Evolutionary conservation across 73 alveolate genomes (phyloP), one percentile per base, ranked within the genome.

Genomic region (Breviolum minutum): DNA sequence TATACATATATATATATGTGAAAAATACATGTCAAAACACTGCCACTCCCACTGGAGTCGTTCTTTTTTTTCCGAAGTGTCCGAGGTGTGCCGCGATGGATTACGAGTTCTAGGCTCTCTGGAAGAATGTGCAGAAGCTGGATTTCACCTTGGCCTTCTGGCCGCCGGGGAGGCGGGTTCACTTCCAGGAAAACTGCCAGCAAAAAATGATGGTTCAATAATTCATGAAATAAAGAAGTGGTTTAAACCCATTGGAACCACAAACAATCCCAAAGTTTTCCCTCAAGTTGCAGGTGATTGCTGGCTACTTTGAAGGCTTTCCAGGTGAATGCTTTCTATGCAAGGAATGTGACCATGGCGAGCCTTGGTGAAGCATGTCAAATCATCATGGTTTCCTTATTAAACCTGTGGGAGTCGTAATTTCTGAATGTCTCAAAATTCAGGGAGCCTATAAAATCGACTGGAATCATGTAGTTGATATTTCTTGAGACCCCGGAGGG

Each of bases 291-390:
- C 54, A 83, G 92, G 96, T 63, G 17, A 26, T 71, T 26, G 30
- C 9, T 5, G 96, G 86, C 74, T 19, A 48, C 63, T 90, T 90
- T 30, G 63, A 48, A 13, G 96, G 96, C 54, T 90, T 26, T 20
- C 96, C 96, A 27, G 88, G 71, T 63, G 54, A 40, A 27, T 90
- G 96, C 63, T 90, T 90, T 62, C 29, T 90, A 14, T 90, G 96
- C 32, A 73, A 14, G 63, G 87, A 90, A 27, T 90, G 96, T 32
- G 96, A 90, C 74, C 20, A 69, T 6, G 96, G 96, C 30, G 96
- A 40, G 62, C 63, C 87, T 69, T n/a, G 94, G 54, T 40, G 54
- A 40, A 40, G 54, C 54, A 40, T 40, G 54, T 40, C 54, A 40
- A 40, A 40, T 3, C 54, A 40, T 40, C 54, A 40, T 40, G 54